Base-by-base conservation (phyloP, 257 asterid species). In the Prunella vulgaris region DNA sequence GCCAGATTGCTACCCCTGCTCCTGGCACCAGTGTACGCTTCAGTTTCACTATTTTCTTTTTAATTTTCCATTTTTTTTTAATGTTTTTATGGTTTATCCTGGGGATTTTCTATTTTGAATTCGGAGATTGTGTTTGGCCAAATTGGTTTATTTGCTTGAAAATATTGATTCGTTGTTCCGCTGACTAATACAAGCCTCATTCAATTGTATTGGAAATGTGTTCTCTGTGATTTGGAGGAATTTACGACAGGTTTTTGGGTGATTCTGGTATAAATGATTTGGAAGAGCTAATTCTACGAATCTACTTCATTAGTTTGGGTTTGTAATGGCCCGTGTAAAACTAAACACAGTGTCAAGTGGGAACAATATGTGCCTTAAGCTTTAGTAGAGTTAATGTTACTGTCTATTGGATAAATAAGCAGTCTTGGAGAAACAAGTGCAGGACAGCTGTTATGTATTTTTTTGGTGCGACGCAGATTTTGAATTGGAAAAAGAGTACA, bases 1-100 rank as follows among this genome's bases (percentile, higher is more conserved):
- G 99, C 83, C 97, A 94, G 89, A 89, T 89, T 81, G 81, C 83
- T 53, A 77, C 83, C 67, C 96, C 99, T 71, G 84, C 92, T 82
- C 97, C 99, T 72, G 97, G 97, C 76, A 87, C 99, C 79, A 78
- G 85, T 64, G 97, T 94, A 91, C 30, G 77, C 68, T 68, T 20
- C 56, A 60, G 22, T 44, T 61, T 66, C 61, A 5, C 35, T 44
- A 53, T 1, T 66, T 42, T 68, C 37, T 17, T 25, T 25, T 25
- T 25, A n/a, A n/a, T n/a, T 25, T 3, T 25, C 3, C 28, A 1
- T 25, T 25, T 25, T 25, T 10, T 18, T 7, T 61, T 33, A 12
- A 8, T n/a, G 46, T 27, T 32, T 22, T 30, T 6, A 51, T 57
- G 54, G 25, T 27, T 53, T 32, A 5, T 5, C 17, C n/a, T 10